Base-by-base conservation (phyloP, 2,329 filamentous ascomycete species). In the Mariannaea sp. region DNA sequence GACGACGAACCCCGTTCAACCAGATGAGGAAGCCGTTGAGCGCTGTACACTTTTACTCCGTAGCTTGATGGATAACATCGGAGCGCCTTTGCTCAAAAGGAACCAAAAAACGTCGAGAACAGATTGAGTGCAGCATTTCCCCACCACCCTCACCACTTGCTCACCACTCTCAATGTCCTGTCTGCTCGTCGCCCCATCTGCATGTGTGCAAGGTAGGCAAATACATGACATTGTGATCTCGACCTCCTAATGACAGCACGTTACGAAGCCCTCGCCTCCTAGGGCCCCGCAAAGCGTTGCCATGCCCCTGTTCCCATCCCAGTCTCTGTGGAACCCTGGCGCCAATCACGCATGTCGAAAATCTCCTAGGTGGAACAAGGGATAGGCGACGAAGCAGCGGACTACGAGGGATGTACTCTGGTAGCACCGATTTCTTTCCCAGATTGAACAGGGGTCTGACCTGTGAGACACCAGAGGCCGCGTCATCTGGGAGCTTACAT, bases 401-500 rank as follows among this genome's bases (percentile, higher is more conserved):
- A 36, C 47, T 41, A 44, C 39, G 38, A n/a, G n/a, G n/a, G n/a
- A n/a, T n/a, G n/a, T n/a, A n/a, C n/a, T n/a, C n/a, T n/a, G n/a
- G n/a, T n/a, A n/a, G n/a, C n/a, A n/a, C n/a, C n/a, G 35, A 33
- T 33, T 52, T 52, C 42, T 41, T 42, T n/a, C n/a, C 44, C 39
- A 50, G 41, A 43, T 56, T 58, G 55, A 56, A 58, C 35, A 40
- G 24, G 49, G 62, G 57, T n/a, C 62, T 64, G 60, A 46, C 27
- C 40, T 43, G 17, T 36, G 49, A 59, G 56, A 65, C 60, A 61
- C 59, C 46, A 58, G 40, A 64, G 62, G 60, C 60, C 62, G 62
- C 62, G 62, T 65, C 62, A 65, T 62, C 62, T 62, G 57, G 42
- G 53, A 40, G 56, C 51, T 61, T 50, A 24, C 22, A n/a, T n/a